Conservation (phyloP, 1,284 basidiomycete species). For the Cryptococcus sp. region DNA sequence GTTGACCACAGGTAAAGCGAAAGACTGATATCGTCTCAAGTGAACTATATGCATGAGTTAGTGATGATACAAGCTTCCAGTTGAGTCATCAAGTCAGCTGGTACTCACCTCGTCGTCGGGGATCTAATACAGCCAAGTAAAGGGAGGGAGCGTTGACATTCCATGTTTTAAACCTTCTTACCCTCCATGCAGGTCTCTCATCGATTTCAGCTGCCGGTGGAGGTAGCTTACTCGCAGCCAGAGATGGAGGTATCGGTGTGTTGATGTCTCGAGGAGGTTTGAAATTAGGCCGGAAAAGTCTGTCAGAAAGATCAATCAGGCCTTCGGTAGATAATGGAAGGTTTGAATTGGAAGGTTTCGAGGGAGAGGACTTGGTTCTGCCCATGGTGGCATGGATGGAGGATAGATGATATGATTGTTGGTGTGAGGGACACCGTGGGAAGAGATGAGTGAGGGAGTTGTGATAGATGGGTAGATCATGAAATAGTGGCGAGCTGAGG, state of each 20-base stretch:
- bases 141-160: slow-evolving; percentile 14
- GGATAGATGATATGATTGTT: too few species aligned
- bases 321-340: background rate
- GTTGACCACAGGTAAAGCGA: slow-evolving; percentile 12
- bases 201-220: slow-evolving; percentile 29
- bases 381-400: too few species aligned
- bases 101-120: slow-evolving; percentile 21
- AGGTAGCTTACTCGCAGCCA: slow-evolving; percentile 14
- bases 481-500: background rate
- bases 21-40: slow-evolving; percentile 22
- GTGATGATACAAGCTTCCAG: background rate
- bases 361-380: background rate
- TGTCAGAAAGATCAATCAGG: background rate
- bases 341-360: background rate
- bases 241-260: slow-evolving; percentile 9
- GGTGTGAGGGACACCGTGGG: too few species aligned
- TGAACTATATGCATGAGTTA: slow-evolving; percentile 10
- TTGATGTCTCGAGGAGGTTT: slow-evolving; percentile 7
- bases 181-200: slow-evolving; percentile 16
- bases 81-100: background rate
- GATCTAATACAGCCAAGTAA: slow-evolving; percentile 21
- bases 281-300: slow-evolving; percentile 8
- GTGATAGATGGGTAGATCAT: background rate
- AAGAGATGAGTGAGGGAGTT: background rate
- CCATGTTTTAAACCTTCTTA: slow-evolving; percentile 27